A percentile compares a stretch with the other conserved stretches of the same genome.
These are phyloP conservation scores for Penicillium sp. DNA, from an alignment of 2,329 filamentous ascomycete genomes.

Conservation along the genomic window DNA sequence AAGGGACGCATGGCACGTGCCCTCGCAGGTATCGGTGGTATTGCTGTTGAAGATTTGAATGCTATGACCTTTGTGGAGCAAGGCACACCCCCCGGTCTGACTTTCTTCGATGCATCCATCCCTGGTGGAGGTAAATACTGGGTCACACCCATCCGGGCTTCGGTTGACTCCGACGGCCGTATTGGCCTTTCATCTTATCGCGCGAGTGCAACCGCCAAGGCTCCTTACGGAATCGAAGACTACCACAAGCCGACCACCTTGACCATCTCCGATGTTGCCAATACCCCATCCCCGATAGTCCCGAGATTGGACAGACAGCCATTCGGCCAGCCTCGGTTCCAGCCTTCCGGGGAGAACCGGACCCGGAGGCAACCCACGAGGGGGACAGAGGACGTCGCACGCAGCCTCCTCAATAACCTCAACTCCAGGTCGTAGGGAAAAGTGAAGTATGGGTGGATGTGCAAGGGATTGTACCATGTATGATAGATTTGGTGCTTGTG, in stretches of 20 bases:
- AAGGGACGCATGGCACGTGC: conserved; percentile 35
- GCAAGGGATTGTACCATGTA: conserved; percentile 34
- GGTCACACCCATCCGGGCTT: conserved; percentile 50
- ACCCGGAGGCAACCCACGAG: conserved; percentile 13
- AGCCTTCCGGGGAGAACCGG: conserved; percentile 1
- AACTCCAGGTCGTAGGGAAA: conserved; percentile 18
- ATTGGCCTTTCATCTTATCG: conserved; percentile 42
- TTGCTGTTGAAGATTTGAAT: conserved; percentile 42
- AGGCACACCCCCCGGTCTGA: conserved; percentile 44
- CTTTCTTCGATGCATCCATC: conserved; percentile 45
- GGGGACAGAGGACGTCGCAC: conserved; percentile 32
- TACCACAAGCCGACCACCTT: conserved; percentile 30
- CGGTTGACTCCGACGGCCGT: conserved; percentile 46
- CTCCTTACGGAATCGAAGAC: conserved; percentile 40
- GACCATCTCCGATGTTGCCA: conserved; percentile 31
- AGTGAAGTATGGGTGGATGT: conserved; percentile 6
- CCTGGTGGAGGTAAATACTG: conserved; percentile 55
- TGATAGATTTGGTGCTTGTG: conserved; percentile 32
- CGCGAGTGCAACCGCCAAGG: conserved; percentile 35
- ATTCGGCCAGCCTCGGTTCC: conserved; percentile 21
- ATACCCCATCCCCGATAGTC: conserved; percentile 27
- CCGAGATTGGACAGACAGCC: conserved; percentile 33
- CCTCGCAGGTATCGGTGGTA: conserved; percentile 44
- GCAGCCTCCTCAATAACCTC: conserved; percentile 34
- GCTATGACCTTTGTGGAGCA: conserved; percentile 35